Conservation (phyloP, 2,329 filamentous ascomycete species). For the Stenocarpella maydis region DNA sequence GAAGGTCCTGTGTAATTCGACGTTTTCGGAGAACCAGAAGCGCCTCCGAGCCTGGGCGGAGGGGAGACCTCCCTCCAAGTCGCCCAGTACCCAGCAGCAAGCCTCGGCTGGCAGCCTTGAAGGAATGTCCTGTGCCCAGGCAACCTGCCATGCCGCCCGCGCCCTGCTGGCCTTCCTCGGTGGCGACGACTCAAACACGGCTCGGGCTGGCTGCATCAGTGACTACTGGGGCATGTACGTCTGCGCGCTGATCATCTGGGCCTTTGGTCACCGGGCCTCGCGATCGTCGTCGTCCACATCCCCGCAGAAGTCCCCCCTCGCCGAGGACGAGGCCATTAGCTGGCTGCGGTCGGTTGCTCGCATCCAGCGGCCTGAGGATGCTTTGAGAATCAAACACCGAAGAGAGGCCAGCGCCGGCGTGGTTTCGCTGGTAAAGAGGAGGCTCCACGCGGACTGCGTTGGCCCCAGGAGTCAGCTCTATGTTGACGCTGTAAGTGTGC, state of each 20-base stretch:
- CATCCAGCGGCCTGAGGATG: conserved; percentile 48
- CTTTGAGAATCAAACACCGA: conserved; percentile 49
- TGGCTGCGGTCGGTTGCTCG: conserved; percentile 54
- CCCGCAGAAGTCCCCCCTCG: conserved; percentile 33
- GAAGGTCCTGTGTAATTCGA: conserved; percentile 55
- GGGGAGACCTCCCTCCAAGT: conserved; percentile 11
- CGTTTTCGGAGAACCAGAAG: conserved; percentile 57
- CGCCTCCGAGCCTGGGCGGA: conserved; percentile 55
- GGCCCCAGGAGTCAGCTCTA: conserved; percentile 59
- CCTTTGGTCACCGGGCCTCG: conserved; percentile 52
- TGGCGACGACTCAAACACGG: conserved; percentile 34
- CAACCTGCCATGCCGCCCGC: conserved; percentile 59
- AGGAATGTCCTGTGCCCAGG: conserved; percentile 50
- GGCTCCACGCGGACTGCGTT: conserved; percentile 58
- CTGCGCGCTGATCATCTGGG: conserved; percentile 68
- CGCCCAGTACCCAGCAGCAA: conserved; percentile 23
- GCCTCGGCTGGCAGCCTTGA: conserved; percentile 38
- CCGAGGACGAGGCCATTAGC: conserved; percentile 42
- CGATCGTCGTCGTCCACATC: conserved; percentile 25
- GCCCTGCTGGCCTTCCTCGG: conserved; percentile 57
- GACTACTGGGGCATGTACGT: conserved; percentile 66
- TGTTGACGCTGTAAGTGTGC: conserved; percentile 60
- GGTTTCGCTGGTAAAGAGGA: conserved; percentile 56
- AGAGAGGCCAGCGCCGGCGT: conserved; percentile 53
- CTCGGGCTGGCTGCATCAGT: conserved; percentile 51